Evolutionary conservation across 2,329 filamentous ascomycete species (phyloP).

Genomic region (Arthrinium phaeospermum): DNA sequence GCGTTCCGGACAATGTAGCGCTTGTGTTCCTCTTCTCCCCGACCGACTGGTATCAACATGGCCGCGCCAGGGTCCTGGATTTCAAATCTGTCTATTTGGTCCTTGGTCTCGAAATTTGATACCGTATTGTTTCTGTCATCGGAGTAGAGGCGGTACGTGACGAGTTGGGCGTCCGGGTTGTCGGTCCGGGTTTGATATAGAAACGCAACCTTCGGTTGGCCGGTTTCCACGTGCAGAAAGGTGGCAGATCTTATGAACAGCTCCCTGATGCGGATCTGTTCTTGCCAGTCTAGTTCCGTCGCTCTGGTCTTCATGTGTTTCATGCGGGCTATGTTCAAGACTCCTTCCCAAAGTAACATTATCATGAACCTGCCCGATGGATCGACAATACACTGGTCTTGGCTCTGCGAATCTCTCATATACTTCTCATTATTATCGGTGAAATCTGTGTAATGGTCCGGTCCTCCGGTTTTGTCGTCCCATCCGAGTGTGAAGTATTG

Average conservation of each 20-base stretch:
- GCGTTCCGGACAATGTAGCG: conserved; percentile 65
- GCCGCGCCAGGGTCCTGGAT: conserved; percentile 62
- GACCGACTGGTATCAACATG: conserved; percentile 67
- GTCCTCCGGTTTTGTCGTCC: conserved; percentile 62
- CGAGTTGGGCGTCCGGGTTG: conserved; percentile 58
- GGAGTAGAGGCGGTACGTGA: conserved; percentile 63
- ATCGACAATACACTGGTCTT: conserved; percentile 83
- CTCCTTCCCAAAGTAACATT: conserved; percentile 66
- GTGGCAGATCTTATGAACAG: conserved; percentile 64
- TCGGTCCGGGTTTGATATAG: conserved; percentile 62
- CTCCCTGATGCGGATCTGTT: conserved; percentile 62
- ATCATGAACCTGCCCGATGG: conserved; percentile 70
- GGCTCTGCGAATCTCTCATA: conserved; percentile 79
- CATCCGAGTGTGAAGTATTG: conserved; percentile 91
- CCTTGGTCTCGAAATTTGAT: conserved; percentile 59
- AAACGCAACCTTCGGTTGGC: conserved; percentile 63
- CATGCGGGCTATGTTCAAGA: conserved; percentile 61
- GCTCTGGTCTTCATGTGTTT: conserved; percentile 51
- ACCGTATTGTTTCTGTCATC: conserved; percentile 62
- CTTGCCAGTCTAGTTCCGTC: conserved; percentile 54
- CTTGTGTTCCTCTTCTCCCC: conserved; percentile 60
- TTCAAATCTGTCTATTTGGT: conserved; percentile 60
- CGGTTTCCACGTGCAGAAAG: conserved; percentile 63
- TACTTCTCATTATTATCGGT: conserved; percentile 62
- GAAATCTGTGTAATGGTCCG: conserved; percentile 59